These are phyloP conservation scores for Suillus americanus DNA, from an alignment of 768 basidiomycete genomes.

Conservation along the genomic window DNA sequence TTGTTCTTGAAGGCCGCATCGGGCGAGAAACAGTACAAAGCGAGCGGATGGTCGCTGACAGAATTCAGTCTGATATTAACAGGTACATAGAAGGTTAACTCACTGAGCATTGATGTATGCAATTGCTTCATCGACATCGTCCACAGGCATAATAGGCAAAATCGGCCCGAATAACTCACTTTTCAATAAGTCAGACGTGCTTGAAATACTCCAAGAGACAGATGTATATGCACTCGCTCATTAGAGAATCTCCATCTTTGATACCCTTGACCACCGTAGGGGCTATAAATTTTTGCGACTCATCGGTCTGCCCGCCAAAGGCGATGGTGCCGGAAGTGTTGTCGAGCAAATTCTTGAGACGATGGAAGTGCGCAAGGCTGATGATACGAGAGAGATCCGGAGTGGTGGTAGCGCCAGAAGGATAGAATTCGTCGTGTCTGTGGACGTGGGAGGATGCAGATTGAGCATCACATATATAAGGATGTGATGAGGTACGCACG, in stretches of 20 bases:
- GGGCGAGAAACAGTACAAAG: constrained; percentile 74
- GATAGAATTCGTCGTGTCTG: constrained; percentile 36
- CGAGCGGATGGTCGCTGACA: constrained; percentile 67
- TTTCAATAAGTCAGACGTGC: not conserved
- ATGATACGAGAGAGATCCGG: constrained; percentile 54
- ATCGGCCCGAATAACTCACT: constrained; percentile 88
- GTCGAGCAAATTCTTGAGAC: constrained; percentile 63
- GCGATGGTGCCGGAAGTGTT: constrained; percentile 64
- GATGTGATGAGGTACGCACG: constrained; percentile 30
- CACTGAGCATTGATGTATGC: constrained; percentile 60
- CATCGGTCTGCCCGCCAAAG: constrained; percentile 62
- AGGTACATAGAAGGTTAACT: not conserved
- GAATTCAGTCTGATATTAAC: not conserved
- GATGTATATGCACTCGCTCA: constrained; percentile 62
- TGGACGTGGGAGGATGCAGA: not conserved
- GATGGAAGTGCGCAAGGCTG: constrained; percentile 50
- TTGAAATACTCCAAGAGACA: not conserved
- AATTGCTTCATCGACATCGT: constrained; percentile 70
- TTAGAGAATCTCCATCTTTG: constrained; percentile 61
- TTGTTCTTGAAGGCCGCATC: constrained; percentile 58
- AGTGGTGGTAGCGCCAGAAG: constrained; percentile 41
- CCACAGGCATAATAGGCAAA: constrained; percentile 71
- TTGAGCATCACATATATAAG: not conserved
- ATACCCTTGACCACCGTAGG: constrained; percentile 74
- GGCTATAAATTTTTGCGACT: constrained; percentile 59